Conservation (phyloP, 2,329 filamentous ascomycete species). For the Xylariaceae sp. region DNA sequence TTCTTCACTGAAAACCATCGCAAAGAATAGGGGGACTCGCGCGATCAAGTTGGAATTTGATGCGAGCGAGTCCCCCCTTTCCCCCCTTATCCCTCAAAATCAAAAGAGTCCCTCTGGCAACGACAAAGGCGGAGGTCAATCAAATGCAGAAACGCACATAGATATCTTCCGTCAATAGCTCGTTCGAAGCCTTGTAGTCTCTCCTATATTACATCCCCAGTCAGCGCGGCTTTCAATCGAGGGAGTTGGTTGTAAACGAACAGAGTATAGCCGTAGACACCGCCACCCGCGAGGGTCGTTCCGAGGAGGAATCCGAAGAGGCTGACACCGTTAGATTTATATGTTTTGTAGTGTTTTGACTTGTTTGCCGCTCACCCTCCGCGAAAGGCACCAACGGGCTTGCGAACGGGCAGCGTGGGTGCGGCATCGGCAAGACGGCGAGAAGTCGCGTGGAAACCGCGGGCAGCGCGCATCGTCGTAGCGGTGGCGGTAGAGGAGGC, state of each 20-base stretch:
- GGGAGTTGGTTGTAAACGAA: constrained; percentile 18
- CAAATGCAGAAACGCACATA: constrained; percentile 64
- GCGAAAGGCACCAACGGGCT: constrained; percentile 56
- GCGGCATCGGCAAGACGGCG: constrained; percentile 40
- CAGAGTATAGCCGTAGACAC: constrained; percentile 87
- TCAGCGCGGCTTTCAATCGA: constrained; percentile 17
- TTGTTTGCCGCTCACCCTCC: constrained; percentile 46
- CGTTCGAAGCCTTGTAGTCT: constrained; percentile 91
- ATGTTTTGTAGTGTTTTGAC: too few species aligned
- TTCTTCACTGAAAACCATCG: constrained; percentile 24
- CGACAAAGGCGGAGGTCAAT: constrained; percentile 26
- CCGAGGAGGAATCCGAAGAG: constrained; percentile 90
- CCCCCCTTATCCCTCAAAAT: constrained; percentile 9
- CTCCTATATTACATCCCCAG: constrained; percentile 37
- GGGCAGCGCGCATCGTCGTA: constrained; percentile 25
- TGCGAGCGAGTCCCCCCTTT: constrained; percentile 3
- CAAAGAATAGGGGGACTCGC: constrained; percentile 18
- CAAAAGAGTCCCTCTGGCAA: constrained; percentile 13
- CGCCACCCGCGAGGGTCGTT: constrained; percentile 69
- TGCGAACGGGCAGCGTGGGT: constrained; percentile 48
- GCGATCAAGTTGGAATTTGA: too few species aligned
- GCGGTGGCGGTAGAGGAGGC: constrained; percentile 19
- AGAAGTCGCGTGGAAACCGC: constrained; percentile 48
- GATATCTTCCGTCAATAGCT: constrained; percentile 90
- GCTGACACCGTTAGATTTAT: neutral